Evolutionary conservation across 345 rosid species (phyloP), one percentile per base, ranked within the genome.

Genomic region (Gossypium arboreum): DNA sequence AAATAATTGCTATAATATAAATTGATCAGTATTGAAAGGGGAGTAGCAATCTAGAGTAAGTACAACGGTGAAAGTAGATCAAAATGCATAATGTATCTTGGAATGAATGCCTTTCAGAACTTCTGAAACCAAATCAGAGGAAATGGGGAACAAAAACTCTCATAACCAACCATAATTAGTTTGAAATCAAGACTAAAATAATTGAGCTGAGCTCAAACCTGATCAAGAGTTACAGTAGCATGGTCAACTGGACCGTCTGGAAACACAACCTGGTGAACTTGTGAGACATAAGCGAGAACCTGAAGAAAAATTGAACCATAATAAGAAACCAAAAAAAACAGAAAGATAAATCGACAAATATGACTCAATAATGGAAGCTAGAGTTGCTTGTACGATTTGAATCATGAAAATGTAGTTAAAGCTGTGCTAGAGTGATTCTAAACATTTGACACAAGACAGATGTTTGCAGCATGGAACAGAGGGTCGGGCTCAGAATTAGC

Each of bases 221-320:
- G 94, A 75, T 95, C 91, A 15, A 90, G 91, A 48, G 92, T 83
- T 75, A 95, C 66, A 73, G 81, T 77, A 65, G 90, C 88, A 52
- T 86, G 88, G 78, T 95, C 90, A 74, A 93, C 87, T 70, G 73
- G 71, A 55, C 81, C 94, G 72, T 93, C 94, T 24, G 97, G 98
- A 76, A 95, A 93, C 74, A 86, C 77, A 78, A 95, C 92, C 51
- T 90, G 77, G 84, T 92, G 97, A 71, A 85, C 97, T 90, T 90
- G 97, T 9, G 98, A 95, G 76, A 95, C 99, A 83, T 90, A 95
- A 25, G 97, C 97, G 86, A 95, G 84, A 80, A 95, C 83, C 98
- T 93, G 86, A 74, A 85, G 66, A 67, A 56, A 76, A 24, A 62
- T 47, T 15, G 55, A 51, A 68, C 4, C 77, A 12, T 29, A 58